phyloP scores from a whole-genome alignment of 208 protist species.

The Borovskyia barvae region DNA sequence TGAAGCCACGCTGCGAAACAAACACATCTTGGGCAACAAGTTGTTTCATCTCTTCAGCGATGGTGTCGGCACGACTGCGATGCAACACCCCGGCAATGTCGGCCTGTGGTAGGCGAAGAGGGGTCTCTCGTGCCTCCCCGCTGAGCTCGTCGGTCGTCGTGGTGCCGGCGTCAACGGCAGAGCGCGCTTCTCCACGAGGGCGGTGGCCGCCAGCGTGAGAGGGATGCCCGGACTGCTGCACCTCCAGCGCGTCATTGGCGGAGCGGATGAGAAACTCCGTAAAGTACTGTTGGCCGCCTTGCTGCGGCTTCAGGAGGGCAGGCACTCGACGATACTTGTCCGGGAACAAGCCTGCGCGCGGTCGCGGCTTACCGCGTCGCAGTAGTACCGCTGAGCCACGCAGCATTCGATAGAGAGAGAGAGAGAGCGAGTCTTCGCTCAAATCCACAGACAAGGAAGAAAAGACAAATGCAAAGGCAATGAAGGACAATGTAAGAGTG shows the following conservation, averaged over 20 bases:
- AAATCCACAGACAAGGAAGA: neutral
- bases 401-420: constrained; percentile 17
- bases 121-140: constrained; percentile 2
- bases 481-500: too few species aligned
- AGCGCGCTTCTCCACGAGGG: neutral
- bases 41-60: constrained; percentile 56
- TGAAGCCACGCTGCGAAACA: constrained; percentile 69
- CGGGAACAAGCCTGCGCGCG: constrained; percentile 77
- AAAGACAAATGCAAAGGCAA: constrained; percentile 1
- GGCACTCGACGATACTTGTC: constrained; percentile 87
- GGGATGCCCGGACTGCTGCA: neutral
- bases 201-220: neutral
- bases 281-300: constrained; percentile 88
- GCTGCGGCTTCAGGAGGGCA: constrained; percentile 71
- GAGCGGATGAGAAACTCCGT: constrained; percentile 69
- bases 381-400: constrained; percentile 32
- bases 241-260: constrained; percentile 52
- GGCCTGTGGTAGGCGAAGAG: constrained; percentile 61
- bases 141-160: neutral
- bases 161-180: neutral
- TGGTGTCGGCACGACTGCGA: constrained; percentile 33
- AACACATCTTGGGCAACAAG: constrained; percentile 61
- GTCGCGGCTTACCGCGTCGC: constrained; percentile 82
- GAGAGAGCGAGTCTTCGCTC: neutral
- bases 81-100: constrained; percentile 45